Evolutionary conservation across 176 grass and related monocot genomes (phyloP), one percentile per base, ranked within the genome.

Genomic region (Aegilops bicornis): DNA sequence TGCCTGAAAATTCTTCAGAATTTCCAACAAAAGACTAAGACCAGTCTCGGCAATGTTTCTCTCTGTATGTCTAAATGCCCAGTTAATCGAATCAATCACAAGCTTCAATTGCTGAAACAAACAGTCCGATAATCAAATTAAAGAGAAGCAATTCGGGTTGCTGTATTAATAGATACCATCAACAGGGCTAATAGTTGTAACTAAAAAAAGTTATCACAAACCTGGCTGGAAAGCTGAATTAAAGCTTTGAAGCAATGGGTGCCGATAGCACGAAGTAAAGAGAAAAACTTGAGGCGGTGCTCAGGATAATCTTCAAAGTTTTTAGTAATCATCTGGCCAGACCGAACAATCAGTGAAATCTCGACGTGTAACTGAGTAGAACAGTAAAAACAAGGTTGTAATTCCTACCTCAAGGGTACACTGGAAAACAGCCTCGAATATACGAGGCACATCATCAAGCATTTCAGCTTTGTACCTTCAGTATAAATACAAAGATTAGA

Each of bases 241-340:
- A 99, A 83, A 33, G 97, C 97, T 93, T 94, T 94, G 69, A 99
- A 99, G 87, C 97, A 99, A 79, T 99, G 94, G 25, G 97, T 99
- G 19, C 97, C 97, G 54, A 99, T 99, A 19, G 97, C 94, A 62
- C 97, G 90, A 63, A 99, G 92, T 73, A 99, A 83, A 33, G 94
- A 97, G 76, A 99, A 99, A 79, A 99, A 99, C 82, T 97, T 99
- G 25, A 99, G 94, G 27, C 97, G 92, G 77, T 99, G 97, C 89
- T 99, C 97, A 25, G 97, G 97, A 76, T 99, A 99, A 84, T 99
- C 97, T 77, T 99, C 97, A 14, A 99, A 99, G 81, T 99, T 99
- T 76, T 94, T 96, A 35, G 97, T 99, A 52, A 99, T 99, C 97
- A 99, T 99, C 97, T 99, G 79, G 25, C 69, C 66, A 80, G 66